Base-by-base conservation (phyloP, 768 basidiomycete species). In the Lactarius psammicola region DNA sequence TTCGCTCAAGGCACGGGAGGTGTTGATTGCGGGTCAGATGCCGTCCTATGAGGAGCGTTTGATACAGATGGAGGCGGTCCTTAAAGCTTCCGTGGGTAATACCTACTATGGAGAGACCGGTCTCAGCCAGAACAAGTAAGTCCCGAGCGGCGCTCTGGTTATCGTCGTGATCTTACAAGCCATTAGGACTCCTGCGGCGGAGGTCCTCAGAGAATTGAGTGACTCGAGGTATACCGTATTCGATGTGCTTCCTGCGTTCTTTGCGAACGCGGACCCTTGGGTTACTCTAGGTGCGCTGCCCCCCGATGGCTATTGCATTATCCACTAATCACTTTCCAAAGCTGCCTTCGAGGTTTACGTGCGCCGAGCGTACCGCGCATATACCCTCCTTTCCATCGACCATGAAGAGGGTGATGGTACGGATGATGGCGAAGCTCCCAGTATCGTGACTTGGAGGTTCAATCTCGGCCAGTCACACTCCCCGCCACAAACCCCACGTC, bases 171-270 rank as follows among this genome's bases (percentile, higher is more conserved):
- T 59, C 64, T 61, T 44, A 64, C 65, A 11, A 55, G 4, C 2
- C 15, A 40, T 59, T 20, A 93, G 95, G 72, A 84, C 84, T 1
- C 97, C 96, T 10, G 90, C 92, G 23, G 80, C 85, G 3, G 95
- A 98, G 67, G 83, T 94, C 42, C 81, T 99, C 71, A 87, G 87
- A 73, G 97, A 99, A 77, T 84, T 99, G 31, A 93, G 90, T 68
- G 97, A 99, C 77, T 98, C 96, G 7, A 85, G 92, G 51, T 98
- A 95, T 78, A 95, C 94, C 17, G 95, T 98, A 18, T 99, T 89
- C 76, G 97, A 99, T 74, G 97, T 99, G 8, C 85, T 99, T 56
- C 94, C 95, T 4, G 84, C 92, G 7, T 99, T 99, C 82, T 98
- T 98, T 85, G 86, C 84, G 66, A 91, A 95, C 73, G 74, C 81